phyloP scores from a whole-genome alignment of 2,329 filamentous ascomycete species.

The Trichoderma citrinoviride region DNA sequence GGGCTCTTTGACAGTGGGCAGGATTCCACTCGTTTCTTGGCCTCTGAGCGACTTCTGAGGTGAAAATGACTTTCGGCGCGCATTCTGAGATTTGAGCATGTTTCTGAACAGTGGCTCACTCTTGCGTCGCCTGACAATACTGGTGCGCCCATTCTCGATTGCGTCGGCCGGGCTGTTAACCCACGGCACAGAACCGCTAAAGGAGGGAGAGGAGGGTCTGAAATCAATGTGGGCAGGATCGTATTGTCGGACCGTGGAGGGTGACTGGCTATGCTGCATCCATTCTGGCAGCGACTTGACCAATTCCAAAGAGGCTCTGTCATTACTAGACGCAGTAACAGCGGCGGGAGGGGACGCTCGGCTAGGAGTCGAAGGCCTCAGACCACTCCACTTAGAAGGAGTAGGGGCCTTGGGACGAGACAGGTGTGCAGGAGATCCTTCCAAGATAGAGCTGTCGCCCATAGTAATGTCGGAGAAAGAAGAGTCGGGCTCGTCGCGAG shows the following conservation, averaged over 20 bases:
- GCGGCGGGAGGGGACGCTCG: conserved; percentile 20
- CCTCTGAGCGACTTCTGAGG: conserved; percentile 27
- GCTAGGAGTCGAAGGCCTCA: conserved; percentile 24
- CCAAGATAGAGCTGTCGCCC: not conserved
- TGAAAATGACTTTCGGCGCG: conserved; percentile 32
- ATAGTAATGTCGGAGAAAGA: not conserved
- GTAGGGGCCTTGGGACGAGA: conserved; percentile 33
- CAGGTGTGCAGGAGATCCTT: conserved; percentile 26
- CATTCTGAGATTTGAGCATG: conserved; percentile 24
- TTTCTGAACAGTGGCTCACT: conserved; percentile 38
- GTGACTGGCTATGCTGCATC: conserved; percentile 5
- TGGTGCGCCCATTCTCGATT: conserved; percentile 27
- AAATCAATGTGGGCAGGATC: conserved; percentile 29
- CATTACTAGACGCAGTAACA: conserved; percentile 24
- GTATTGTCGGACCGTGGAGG: conserved; percentile 1
- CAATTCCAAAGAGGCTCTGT: not conserved
- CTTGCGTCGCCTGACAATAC: conserved; percentile 32
- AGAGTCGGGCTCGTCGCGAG: not conserved
- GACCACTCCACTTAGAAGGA: conserved; percentile 30
- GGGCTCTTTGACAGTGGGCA: not conserved
- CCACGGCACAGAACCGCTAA: conserved; percentile 31
- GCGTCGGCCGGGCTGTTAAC: conserved; percentile 27
- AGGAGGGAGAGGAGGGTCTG: conserved; percentile 30
- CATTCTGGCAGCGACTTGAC: conserved; percentile 16
- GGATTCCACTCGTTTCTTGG: not conserved